phyloP scores from a whole-genome alignment of 129 eudicot species.

The Kitagawia praeruptora region DNA sequence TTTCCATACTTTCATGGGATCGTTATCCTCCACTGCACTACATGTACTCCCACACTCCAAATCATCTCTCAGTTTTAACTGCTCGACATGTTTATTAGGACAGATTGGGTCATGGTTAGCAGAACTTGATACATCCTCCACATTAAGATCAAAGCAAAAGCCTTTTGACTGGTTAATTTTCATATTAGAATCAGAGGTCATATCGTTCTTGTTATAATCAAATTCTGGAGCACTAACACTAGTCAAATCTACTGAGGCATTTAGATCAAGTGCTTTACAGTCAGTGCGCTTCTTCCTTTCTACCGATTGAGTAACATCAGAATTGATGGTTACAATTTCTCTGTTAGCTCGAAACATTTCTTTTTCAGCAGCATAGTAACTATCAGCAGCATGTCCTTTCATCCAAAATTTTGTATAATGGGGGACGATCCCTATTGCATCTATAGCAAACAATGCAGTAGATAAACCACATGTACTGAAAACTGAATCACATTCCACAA shows the following conservation, averaged over 20 bases:
- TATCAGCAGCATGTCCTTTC: conserved; percentile 6
- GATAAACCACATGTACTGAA: neutral
- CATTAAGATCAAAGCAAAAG: conserved; percentile 49
- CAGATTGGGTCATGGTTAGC: conserved; percentile 26
- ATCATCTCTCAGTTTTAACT: conserved; percentile 25
- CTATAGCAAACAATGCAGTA: neutral
- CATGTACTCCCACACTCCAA: conserved; percentile 71
- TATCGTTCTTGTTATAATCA: conserved; percentile 15
- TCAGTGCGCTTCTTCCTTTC: conserved; percentile 3
- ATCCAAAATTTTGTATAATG: conserved; percentile 11
- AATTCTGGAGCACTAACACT: neutral
- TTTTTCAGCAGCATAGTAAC: neutral
- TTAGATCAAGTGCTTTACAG: conserved; percentile 32
- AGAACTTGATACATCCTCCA: conserved; percentile 37
- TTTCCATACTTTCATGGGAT: conserved; percentile 61
- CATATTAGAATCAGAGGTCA: neutral
- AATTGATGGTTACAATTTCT: conserved; percentile 11
- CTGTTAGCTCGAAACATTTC: neutral
- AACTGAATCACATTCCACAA: neutral
- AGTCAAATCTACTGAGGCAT: conserved; percentile 21
- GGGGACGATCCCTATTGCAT: conserved; percentile 15
- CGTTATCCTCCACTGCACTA: conserved; percentile 41
- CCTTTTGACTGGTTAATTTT: conserved; percentile 17
- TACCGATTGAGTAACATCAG: conserved; percentile 21
- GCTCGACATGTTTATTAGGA: neutral